These are phyloP conservation scores for Silene uniflora DNA, from an alignment of 148 eudicot species.

Conservation along the genomic window DNA sequence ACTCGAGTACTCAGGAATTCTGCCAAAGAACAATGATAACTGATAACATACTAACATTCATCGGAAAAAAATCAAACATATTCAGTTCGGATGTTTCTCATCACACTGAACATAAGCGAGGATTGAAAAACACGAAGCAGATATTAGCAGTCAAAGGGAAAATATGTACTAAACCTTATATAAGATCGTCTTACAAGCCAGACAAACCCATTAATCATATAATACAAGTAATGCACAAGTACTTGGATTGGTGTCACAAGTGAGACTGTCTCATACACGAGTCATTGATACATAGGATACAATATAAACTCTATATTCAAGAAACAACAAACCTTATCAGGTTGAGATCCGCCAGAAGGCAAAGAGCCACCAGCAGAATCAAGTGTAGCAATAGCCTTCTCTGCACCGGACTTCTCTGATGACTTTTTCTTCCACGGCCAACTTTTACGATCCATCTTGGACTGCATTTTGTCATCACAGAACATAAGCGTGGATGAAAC, in stretches of 20 bases:
- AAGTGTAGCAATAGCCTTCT: slow-evolving; percentile 49
- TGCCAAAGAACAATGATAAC: too few species aligned
- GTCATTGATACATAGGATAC: neutral
- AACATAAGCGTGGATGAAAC: slow-evolving; percentile 11
- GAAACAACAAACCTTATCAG: slow-evolving; percentile 48
- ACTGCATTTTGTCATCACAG: slow-evolving; percentile 20
- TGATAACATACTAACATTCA: too few species aligned
- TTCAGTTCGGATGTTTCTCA: too few species aligned
- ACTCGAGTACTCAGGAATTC: too few species aligned
- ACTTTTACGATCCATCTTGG: slow-evolving; percentile 75
- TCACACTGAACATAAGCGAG: neutral
- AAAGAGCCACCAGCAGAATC: slow-evolving; percentile 48
- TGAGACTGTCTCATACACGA: neutral
- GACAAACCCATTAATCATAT: too few species aligned
- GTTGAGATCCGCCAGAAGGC: slow-evolving; percentile 46
- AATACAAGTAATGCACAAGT: too few species aligned
- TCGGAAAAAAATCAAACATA: too few species aligned
- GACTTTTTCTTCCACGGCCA: slow-evolving; percentile 99
- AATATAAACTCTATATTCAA: neutral
- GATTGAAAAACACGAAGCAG: neutral
- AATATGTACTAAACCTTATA: neutral
- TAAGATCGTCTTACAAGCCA: too few species aligned
- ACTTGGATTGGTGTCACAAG: too few species aligned
- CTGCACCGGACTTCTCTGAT: slow-evolving; percentile 66
- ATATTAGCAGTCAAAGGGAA: neutral